A percentile compares a stretch with the other conserved stretches of the same genome.
phyloP scores from a whole-genome alignment of 2,329 filamentous ascomycete genomes.

The Colletotrichum sp. region DNA sequence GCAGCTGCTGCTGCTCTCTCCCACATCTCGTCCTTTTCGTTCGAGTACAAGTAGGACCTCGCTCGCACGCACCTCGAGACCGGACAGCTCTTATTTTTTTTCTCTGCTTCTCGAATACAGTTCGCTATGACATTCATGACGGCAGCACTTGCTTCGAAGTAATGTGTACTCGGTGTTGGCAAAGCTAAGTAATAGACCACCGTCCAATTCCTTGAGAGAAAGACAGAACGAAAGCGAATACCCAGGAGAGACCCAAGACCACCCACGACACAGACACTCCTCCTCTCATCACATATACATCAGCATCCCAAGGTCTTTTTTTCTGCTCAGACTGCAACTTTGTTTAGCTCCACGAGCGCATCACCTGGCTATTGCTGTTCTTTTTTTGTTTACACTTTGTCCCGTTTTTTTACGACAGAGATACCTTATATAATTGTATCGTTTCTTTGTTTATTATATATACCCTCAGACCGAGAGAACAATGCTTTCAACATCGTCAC shows the following conservation, averaged over 20 bases:
- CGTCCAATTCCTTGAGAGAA: neutral
- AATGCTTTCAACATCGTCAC: slow-evolving; percentile 14
- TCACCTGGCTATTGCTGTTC: neutral
- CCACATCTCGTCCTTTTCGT: neutral
- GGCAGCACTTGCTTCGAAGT: slow-evolving; percentile 6
- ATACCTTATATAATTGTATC: neutral
- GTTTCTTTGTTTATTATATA: neutral
- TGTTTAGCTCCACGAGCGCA: neutral
- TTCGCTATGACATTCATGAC: slow-evolving; percentile 10
- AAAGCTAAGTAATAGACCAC: neutral
- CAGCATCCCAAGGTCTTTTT: neutral
- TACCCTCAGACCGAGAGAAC: neutral
- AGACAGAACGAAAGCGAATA: neutral
- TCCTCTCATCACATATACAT: neutral
- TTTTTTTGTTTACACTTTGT: neutral
- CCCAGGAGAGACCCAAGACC: neutral
- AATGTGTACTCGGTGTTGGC: slow-evolving; percentile 12
- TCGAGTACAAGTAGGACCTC: slow-evolving; percentile 8
- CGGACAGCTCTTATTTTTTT: neutral
- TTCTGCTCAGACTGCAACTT: neutral
- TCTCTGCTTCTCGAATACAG: slow-evolving; percentile 1
- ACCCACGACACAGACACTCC: neutral
- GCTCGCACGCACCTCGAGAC: slow-evolving; percentile 6
- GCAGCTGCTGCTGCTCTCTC: neutral
- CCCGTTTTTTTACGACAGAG: neutral